Conservation (phyloP, 1,284 basidiomycete genomes). For the Moniliella sp. region DNA sequence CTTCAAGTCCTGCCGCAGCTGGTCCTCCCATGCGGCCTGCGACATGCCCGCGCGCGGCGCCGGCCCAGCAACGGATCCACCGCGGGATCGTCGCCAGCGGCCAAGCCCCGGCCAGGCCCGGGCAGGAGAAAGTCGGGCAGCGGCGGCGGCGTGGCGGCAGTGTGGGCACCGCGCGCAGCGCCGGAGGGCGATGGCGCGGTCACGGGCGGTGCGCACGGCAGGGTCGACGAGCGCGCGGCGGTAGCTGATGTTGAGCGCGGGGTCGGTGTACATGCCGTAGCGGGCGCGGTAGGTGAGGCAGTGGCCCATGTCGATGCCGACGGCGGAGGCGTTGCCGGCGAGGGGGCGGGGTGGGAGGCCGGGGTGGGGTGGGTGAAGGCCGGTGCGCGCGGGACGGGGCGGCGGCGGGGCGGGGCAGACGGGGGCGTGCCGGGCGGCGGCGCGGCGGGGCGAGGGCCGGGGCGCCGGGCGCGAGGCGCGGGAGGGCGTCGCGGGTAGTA, state of each 20-base stretch:
- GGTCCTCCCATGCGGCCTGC: constrained; percentile 24
- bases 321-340: constrained; percentile 23
- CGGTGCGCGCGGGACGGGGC: too few species aligned
- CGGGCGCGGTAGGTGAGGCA: constrained; percentile 29
- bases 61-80: constrained; percentile 24
- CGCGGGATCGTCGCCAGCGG: too few species aligned
- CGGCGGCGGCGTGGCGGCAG: too few species aligned
- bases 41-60: constrained; percentile 16
- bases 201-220: too few species aligned
- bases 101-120: not conserved
- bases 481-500: constrained; percentile 27
- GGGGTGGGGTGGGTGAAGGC: too few species aligned
- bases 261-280: constrained; percentile 32
- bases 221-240: constrained; percentile 18
- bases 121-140: too few species aligned
- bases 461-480: constrained; percentile 13
- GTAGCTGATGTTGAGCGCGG: constrained; percentile 31
- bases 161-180: too few species aligned
- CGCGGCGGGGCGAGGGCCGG: constrained; percentile 13
- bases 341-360: constrained; percentile 23
- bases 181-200: too few species aligned
- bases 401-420: too few species aligned
- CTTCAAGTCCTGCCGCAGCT: constrained; percentile 21
- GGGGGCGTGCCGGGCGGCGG: constrained; percentile 15
- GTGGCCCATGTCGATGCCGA: constrained; percentile 21